Base-by-base conservation (phyloP, 2,329 filamentous ascomycete genomes). In the Endocalyx cinctus region DNA sequence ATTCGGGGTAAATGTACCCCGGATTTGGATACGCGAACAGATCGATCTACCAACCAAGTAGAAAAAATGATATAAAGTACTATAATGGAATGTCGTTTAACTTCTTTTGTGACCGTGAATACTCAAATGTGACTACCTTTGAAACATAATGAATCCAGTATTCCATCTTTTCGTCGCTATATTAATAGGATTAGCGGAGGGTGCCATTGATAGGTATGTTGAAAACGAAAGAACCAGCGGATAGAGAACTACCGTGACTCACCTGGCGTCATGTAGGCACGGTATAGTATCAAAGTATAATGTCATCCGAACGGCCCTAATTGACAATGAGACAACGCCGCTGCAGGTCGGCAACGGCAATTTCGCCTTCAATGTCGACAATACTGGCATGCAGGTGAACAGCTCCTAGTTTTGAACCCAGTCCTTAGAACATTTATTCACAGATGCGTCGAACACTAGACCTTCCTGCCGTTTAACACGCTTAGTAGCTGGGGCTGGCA, bases 401-500 rank as follows among this genome's bases (percentile, higher is more conserved):
- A n/a, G n/a, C n/a, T n/a, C n/a, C n/a, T n/a, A n/a, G n/a, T n/a
- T n/a, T n/a, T n/a, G n/a, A n/a, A n/a, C n/a, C n/a, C n/a, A n/a
- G n/a, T n/a, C n/a, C 14, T 8, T 10, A 22, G 29, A 23, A 20
- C 7, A 25, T 4, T 10, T 5, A 19, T 2, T 20, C 19, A 6
- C n/a, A 5, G 2, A 16, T 27, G 17, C 11, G 10, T 15, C n/a
- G 12, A 27, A 16, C 10, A 25, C 26, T 13, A 54, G 46, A 48
- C 43, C 1, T 45, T 54, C 27, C 32, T 54, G 15, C 48, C 51
- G 5, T 53, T 52, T 19, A 53, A 53, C 19, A 53, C 48, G 3
- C 43, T 54, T 5, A 52, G 46, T 3, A 53, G 48, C 27, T 53
- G 50, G 52, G 51, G 48, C 15, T 54, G 51, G 46, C 52, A 55